Evolutionary conservation across 345 rosid genomes (phyloP), one percentile per base, ranked within the genome.

Genomic region (Gossypium thurberi): DNA sequence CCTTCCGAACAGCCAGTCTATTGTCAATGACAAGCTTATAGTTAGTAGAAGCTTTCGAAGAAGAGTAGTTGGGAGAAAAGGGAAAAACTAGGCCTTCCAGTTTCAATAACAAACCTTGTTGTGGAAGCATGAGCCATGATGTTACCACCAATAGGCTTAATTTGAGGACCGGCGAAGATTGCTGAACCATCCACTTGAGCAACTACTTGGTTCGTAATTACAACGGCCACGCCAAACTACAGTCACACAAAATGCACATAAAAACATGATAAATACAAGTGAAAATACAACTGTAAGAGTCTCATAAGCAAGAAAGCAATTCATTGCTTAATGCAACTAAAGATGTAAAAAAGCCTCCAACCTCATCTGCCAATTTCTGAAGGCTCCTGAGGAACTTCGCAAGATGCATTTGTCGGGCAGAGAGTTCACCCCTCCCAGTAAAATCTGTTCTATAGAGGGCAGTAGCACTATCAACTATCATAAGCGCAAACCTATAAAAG

Each of bases 61-160:
- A 51, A 55, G 11, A 42, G 26, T 57, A 42, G 56, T 7, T 60
- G 40, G 6, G 40, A 23, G 68, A 56, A 25, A 42, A 11, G 8
- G 8, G n/a, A 47, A 17, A 56, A n/a, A 17, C 23, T 52, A 5
- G 10, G 46, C 42, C 14, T 40, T 43, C 42, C 43, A 5, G 3
- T 33, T 33, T 33, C 40, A 5, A 33, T 63, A 23, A 46, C 76
- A 69, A 55, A 92, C 98, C 98, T 92, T 67, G 98, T 94, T 56
- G 98, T 94, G 47, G 98, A 90, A 75, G 98, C 98, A 86, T 94
- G 98, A 56, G 98, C 98, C 97, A 94, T 94, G 61, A 94, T 94
- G 79, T 92, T 92, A 52, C 98, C 98, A 70, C 98, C 98, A 43
- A 92, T 94, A 23, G 97, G 98, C 83, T 92, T 92, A 78, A 89